Base-by-base conservation (phyloP, 1,284 basidiomycete genomes). In the Kwoniella shivajii region DNA sequence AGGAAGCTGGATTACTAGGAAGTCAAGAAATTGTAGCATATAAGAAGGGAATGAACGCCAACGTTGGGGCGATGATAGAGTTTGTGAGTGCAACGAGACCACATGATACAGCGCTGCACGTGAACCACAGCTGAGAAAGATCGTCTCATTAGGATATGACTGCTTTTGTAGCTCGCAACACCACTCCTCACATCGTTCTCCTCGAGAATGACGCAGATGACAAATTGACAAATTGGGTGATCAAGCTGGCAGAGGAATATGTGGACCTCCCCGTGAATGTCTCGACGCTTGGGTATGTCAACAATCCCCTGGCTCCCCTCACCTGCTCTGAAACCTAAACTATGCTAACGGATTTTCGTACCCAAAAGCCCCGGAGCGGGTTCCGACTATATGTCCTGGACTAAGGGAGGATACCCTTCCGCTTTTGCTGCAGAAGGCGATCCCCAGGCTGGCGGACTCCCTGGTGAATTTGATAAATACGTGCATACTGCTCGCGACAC, bases 1-100 rank as follows among this genome's bases (percentile, higher is more conserved):
- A 80, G 53, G 78, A 80, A 53, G 78, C 74, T 14, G 78, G 78
- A 0, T 56, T 79, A 24, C 64, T 79, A 27, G 78, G 78, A 7
- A 69, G 66, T 51, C 73, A 74, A 50, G 75, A 65, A 11, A 68
- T 79, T 3, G 67, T 62, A 4, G 54, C 45, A 22, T 65, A 64
- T 43, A 64, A 61, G 45, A 59, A 56, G 36, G 64, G 64, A 4
- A 31, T 36, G n/a, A 54, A 56, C 18, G 57, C 51, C 1, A 65
- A 59, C 10, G 49, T 68, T 13, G 65, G 65, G 11, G 65, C 67
- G 1, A 67, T 68, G 63, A 36, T 68, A 26, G 65, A 68, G 27
- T 63, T 65, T 53, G 66, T 68, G 42, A 56, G 66, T 64, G 10
- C 14, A 34, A 1, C 24, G 22, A 5, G 14, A 13, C 11, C 20